Evolutionary conservation across 495 filamentous ascomycete genomes (phyloP), one percentile per base, ranked within the genome.

Genomic region (Hypoxylon crocopeplum): DNA sequence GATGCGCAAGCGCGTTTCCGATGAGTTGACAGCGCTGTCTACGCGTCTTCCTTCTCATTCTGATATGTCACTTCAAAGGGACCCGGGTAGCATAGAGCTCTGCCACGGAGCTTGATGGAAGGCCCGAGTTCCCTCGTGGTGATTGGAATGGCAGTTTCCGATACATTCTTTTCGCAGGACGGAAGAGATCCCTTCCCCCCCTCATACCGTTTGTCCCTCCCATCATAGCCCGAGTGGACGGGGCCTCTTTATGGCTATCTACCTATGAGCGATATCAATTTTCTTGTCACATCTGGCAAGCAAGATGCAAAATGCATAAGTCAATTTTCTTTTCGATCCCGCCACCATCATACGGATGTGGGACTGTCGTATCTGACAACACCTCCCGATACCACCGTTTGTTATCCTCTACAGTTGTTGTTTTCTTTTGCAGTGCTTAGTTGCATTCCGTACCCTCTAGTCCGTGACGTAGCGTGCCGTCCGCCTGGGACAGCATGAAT

Each of bases 141-240:
- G 65, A 55, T 64, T 70, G 68, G 68, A 70, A 70, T 70, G 65
- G 64, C 34, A 40, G 37, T 55, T 58, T 34, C 58, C 46, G 36
- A 61, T 58, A 66, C 68, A 70, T 70, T 70, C 65, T 66, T 68
- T 42, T 39, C 54, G 34, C 41, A 32, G 42, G 22, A 30, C 41
- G 52, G 57, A 54, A 62, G 42, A 52, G 41, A 54, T 49, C 52
- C 48, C 57, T 49, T 48, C 25, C 44, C 20, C 36, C 49, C 15
- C 16, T 47, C 20, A 20, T 33, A 25, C 42, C 58, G 57, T 53
- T 54, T 62, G 57, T 62, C 16, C 27, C 24, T 16, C 13, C 27
- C 44, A 48, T 60, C 25, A n/a, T 16, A 40, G 22, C 56, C 27
- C 32, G 37, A 44, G 44, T 12, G 21, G 22, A 40, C 34, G 27